Evolutionary conservation across 352 stramenopile genomes (phyloP), one percentile per base, ranked within the genome.

Genomic region (Plasmopara muralis): DNA sequence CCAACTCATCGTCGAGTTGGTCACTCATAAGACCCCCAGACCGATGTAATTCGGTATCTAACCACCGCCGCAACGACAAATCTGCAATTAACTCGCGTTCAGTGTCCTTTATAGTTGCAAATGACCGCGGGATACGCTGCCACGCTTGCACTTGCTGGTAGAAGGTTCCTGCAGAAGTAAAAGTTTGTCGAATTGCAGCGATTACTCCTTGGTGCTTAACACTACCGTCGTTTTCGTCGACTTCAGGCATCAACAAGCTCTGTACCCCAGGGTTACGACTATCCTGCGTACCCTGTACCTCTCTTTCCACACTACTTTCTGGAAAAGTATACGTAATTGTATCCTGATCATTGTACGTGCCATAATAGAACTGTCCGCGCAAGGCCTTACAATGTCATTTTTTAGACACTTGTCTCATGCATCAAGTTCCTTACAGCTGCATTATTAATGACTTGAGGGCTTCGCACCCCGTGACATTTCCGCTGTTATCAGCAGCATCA

Each of bases 1-100:
- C 68, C 6, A 93, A 56, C 25, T 89, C 82, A 8, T 64, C 46
- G 40, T 87, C 76, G 37, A 87, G 47, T n/a, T 37, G 34, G 5
- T 70, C 63, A 28, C 57, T 60, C 14, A 13, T 35, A 5, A 74
- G 45, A n/a, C 62, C 43, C 0, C 48, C 65, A 35, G 57, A 56
- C 9, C 66, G 72, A 50, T 57, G 70, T 6, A 86, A 48, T 51
- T 89, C 73, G 4, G 60, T 53, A 16, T 56, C 60, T 46, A 83
- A 40, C 74, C 74, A 83, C 14, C 69, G 66, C 16, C 59, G 55
- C 28, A 83, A 53, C 4, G 61, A 56, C 28, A 47, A 35, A 4
- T 50, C 35, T 25, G 49, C 38, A 15, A 68, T 37, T 2, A 63
- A 38, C 31, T 50, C 29, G n/a, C 49, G 61, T 18, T 67, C 63